Percentiles rank a stretch among this genome's conserved stretches.
Evolutionary conservation across 257 asterid genomes (phyloP).

Genomic region (Phtheirospermum japonicum): DNA sequence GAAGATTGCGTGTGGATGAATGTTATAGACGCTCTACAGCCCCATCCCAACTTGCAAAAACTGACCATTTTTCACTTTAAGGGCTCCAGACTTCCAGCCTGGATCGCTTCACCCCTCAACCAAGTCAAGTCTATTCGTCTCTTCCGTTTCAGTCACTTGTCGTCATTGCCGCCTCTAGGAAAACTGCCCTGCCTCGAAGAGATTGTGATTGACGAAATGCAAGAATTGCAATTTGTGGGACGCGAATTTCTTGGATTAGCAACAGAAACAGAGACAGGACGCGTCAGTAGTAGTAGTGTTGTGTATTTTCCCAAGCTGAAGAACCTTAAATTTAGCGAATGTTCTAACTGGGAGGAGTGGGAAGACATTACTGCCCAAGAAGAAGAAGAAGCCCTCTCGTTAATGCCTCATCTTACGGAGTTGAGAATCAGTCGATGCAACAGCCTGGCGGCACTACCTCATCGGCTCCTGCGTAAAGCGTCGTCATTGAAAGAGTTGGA

Average conservation of each 20-base stretch:
- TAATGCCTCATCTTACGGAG: slow-evolving; percentile 28
- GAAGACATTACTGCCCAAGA: slow-evolving; percentile 23
- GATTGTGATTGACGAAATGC: not conserved
- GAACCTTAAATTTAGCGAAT: not conserved
- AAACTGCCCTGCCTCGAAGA: not conserved
- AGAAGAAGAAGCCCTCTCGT: slow-evolving; percentile 6
- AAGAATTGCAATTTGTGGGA: slow-evolving; percentile 27
- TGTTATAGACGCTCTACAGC: slow-evolving; percentile 30
- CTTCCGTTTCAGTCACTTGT: not conserved
- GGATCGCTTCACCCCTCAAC: not conserved
- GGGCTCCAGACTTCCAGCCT: slow-evolving; percentile 3
- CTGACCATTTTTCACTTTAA: not conserved
- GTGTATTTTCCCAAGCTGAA: slow-evolving; percentile 34
- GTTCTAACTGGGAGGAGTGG: slow-evolving; percentile 34
- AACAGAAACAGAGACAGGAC: no score
- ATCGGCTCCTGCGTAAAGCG: slow-evolving; percentile 25
- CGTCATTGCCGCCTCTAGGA: slow-evolving; percentile 8
- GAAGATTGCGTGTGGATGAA: no score
- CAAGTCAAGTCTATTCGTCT: not conserved
- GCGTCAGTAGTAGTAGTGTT: not conserved
- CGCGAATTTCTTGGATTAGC: slow-evolving; percentile 29
- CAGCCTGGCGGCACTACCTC: slow-evolving; percentile 2
- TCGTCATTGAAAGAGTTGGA: not conserved
- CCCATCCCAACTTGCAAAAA: slow-evolving; percentile 11
- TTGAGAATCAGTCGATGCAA: not conserved